A percentile compares a stretch with the other conserved stretches of the same genome.
Conservation (phyloP, 2,329 filamentous ascomycete genomes). For the Tolypocladium pustulatum region DNA sequence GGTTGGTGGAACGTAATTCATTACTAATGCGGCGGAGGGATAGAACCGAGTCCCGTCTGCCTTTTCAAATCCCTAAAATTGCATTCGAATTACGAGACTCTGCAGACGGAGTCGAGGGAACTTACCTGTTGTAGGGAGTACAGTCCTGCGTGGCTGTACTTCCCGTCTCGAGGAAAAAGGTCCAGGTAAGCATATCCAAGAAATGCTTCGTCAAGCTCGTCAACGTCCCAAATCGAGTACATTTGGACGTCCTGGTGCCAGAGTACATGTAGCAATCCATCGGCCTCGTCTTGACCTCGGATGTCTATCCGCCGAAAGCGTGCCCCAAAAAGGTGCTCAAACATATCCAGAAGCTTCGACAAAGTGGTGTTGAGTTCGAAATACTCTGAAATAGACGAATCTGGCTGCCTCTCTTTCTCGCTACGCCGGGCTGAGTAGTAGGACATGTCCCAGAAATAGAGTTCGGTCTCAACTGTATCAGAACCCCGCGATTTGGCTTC, state of each 20-base stretch:
- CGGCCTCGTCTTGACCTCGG: not conserved
- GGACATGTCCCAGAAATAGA: not conserved
- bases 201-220: not conserved
- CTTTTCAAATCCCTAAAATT: not conserved
- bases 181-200: not conserved
- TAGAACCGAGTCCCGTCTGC: not conserved
- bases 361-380: not conserved
- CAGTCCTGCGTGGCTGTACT: not conserved
- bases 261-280: not conserved
- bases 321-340: not conserved
- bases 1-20: not conserved
- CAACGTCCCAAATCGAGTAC: not conserved
- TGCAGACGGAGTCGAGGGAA: not conserved
- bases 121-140: not conserved
- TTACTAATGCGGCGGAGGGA: not conserved
- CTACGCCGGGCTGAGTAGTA: not conserved
- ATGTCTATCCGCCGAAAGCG: not conserved
- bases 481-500: not conserved
- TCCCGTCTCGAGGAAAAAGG: not conserved
- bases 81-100: not conserved
- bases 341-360: not conserved
- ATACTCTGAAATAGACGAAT: not conserved
- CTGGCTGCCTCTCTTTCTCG: not conserved
- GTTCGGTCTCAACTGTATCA: not conserved
- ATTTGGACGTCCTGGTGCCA: not conserved